A percentile compares a stretch with the other conserved stretches of the same genome.
Evolutionary conservation across 129 eudicot species (phyloP).

Genomic region (Flaveria linearis): DNA sequence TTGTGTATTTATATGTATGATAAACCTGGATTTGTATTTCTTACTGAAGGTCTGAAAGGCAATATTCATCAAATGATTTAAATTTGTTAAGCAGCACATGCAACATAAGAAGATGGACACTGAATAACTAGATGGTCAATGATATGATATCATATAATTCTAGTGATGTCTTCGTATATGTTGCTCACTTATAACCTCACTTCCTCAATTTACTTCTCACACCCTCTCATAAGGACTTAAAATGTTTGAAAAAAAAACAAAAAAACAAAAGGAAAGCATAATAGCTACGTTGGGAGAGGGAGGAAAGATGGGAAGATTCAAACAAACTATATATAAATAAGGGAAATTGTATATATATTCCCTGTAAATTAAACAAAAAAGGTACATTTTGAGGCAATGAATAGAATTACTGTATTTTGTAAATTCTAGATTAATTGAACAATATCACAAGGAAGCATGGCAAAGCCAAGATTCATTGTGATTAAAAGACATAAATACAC

Average conservation of each 20-base stretch:
- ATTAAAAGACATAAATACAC: background rate
- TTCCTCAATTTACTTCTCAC: background rate
- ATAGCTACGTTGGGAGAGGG: no score
- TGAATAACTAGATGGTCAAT: background rate
- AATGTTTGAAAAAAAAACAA: background rate
- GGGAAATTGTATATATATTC: no score
- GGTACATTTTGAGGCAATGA: no score
- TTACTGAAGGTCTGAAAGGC: background rate
- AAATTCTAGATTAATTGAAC: no score
- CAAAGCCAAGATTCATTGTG: background rate
- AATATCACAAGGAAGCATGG: no score
- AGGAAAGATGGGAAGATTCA: no score
- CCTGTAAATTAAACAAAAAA: no score
- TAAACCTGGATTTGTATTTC: slow-evolving; percentile 10
- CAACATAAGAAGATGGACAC: background rate
- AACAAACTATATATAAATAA: no score
- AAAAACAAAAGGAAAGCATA: no score
- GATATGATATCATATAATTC: background rate
- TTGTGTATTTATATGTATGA: background rate
- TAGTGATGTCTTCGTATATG: background rate
- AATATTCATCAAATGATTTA: background rate
- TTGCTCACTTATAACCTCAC: slow-evolving; percentile 6
- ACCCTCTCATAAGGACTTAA: background rate
- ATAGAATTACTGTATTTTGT: no score
- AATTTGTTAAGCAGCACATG: background rate